These are phyloP conservation scores for Triticum dicoccoides DNA, from an alignment of 176 grass and related monocot genomes.

Conservation along the genomic window DNA sequence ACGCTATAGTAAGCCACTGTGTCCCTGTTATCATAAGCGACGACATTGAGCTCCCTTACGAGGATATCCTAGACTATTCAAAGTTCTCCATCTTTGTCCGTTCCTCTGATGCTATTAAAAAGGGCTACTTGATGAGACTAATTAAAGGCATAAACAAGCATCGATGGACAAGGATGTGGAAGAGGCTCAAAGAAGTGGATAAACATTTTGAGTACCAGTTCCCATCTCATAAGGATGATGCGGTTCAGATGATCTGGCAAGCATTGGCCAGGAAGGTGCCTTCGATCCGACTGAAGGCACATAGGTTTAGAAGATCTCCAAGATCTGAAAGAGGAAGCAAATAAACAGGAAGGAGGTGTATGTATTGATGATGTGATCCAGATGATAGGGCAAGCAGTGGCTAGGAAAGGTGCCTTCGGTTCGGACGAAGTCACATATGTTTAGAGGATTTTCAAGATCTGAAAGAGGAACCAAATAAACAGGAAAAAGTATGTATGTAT, in stretches of 20 bases:
- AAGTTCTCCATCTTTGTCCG: conserved; percentile 82
- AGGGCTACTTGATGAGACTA: conserved; percentile 58
- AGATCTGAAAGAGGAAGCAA: conserved; percentile 37
- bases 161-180: conserved; percentile 74
- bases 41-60: conserved; percentile 82
- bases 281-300: conserved; percentile 45
- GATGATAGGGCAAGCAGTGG: conserved; percentile 80
- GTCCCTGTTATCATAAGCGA: conserved; percentile 84
- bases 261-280: conserved; percentile 70
- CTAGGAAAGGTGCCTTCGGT: conserved; percentile 56
- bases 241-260: conserved; percentile 88
- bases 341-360: conserved; percentile 15
- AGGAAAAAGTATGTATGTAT: neutral
- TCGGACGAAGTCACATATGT: conserved; percentile 49
- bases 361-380: conserved; percentile 59
- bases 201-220: conserved; percentile 69
- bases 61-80: conserved; percentile 76
- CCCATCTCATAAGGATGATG: conserved; percentile 63
- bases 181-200: conserved; percentile 70
- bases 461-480: conserved; percentile 29
- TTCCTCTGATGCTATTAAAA: conserved; percentile 61
- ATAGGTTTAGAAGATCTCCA: conserved; percentile 60
- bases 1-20: conserved; percentile 72
- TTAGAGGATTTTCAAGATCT: conserved; percentile 55
- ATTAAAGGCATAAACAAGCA: conserved; percentile 50